Conservation (phyloP, 192 early-diverging fungal species). For the Kickxella alabastrina region DNA sequence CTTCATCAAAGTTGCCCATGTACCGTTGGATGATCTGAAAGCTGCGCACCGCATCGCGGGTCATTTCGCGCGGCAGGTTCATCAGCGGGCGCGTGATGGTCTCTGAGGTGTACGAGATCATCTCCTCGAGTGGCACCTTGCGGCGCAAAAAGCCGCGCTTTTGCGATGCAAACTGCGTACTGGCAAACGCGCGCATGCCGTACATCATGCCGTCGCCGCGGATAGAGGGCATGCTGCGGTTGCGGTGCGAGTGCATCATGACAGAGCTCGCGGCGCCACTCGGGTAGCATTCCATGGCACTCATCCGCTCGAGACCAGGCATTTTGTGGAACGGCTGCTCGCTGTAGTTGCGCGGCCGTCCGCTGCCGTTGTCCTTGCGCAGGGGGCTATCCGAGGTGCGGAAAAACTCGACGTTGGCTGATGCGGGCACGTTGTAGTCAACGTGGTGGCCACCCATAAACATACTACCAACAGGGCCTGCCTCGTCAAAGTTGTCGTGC, state of each 20-base stretch:
- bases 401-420: conserved; percentile 26
- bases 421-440: conserved; percentile 37
- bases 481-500: too few relatives aligned
- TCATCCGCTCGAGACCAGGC: conserved; percentile 19
- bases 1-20: conserved; percentile 66
- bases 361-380: conserved; percentile 1
- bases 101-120: conserved; percentile 69
- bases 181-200: conserved; percentile 75
- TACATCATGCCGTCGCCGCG: conserved; percentile 54
- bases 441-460: conserved; percentile 1
- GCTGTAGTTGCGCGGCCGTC: conserved; percentile 29
- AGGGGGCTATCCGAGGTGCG: conserved; percentile 20
- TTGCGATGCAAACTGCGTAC: conserved; percentile 87
- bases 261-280: conserved; percentile 10
- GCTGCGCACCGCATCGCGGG: conserved; percentile 80
- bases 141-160: conserved; percentile 80
- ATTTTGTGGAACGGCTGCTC: conserved; percentile 6
- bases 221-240: conserved; percentile 67
- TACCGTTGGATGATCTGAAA: conserved; percentile 81
- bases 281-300: conserved; percentile 27
- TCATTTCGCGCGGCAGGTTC: conserved; percentile 73
- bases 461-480: conserved; percentile 8
- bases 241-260: conserved; percentile 52
- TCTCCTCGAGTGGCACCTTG: conserved; percentile 83
- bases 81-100: conserved; percentile 74